A percentile compares a stretch with the other conserved stretches of the same genome.
These are phyloP conservation scores for Trametes gibbosa DNA, from an alignment of 768 basidiomycete genomes.

Conservation along the genomic window DNA sequence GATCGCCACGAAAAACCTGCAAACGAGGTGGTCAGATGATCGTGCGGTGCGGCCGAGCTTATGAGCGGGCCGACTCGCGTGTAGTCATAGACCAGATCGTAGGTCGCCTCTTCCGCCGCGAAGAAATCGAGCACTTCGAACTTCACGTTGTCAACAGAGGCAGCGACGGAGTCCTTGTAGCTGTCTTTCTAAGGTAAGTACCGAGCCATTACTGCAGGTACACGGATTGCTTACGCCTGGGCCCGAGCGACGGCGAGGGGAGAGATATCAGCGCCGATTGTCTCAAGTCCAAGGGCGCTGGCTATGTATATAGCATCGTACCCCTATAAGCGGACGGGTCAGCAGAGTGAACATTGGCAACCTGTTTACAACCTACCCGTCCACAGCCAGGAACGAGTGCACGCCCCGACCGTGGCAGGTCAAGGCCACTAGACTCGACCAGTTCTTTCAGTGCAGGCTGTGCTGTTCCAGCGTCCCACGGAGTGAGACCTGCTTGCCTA, in stretches of 20 bases:
- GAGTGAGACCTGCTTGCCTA: constrained; percentile 49
- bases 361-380: constrained; percentile 26
- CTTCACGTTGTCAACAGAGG: constrained; percentile 26
- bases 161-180: not conserved
- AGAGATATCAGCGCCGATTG: constrained; percentile 56
- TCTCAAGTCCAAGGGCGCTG: constrained; percentile 43
- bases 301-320: constrained; percentile 61
- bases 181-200: not conserved
- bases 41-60: too few relatives aligned
- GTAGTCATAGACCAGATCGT: constrained; percentile 65
- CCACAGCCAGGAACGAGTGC: constrained; percentile 63
- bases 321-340: constrained; percentile 39
- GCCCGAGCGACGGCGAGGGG: constrained; percentile 45
- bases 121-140: constrained; percentile 58
- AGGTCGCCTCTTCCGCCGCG: constrained; percentile 31
- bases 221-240: not conserved
- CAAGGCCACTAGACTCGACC: constrained; percentile 43
- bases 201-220: not conserved
- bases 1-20: constrained; percentile 69
- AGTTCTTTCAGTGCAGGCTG: constrained; percentile 58
- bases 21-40: too few relatives aligned
- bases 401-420: constrained; percentile 40
- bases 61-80: constrained; percentile 36
- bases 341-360: not conserved
- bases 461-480: constrained; percentile 57